These are phyloP conservation scores for Prunella vulgaris DNA, from an alignment of 257 asterid species.

Conservation along the genomic window DNA sequence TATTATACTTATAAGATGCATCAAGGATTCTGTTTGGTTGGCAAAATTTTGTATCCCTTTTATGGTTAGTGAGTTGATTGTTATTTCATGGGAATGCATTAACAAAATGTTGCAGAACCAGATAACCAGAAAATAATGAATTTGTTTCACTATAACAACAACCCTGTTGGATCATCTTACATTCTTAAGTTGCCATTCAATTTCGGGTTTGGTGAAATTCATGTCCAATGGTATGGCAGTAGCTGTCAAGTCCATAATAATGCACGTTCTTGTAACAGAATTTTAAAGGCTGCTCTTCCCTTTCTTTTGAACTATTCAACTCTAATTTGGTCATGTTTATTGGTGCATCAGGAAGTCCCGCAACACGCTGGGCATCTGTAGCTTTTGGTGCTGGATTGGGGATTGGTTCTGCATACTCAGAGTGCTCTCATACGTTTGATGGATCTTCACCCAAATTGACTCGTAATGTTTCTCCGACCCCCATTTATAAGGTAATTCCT, in stretches of 20 bases:
- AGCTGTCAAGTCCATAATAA: background rate
- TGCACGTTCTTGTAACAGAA: background rate
- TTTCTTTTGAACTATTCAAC: background rate
- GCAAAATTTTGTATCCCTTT: background rate
- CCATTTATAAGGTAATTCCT: slow-evolving; percentile 38
- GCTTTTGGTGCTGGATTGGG: slow-evolving; percentile 87
- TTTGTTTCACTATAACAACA: background rate
- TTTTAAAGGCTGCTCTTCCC: background rate
- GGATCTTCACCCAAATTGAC: slow-evolving; percentile 44
- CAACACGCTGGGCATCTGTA: slow-evolving; percentile 81
- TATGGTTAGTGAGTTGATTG: background rate
- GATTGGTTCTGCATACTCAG: slow-evolving; percentile 77
- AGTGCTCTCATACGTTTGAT: slow-evolving; percentile 58
- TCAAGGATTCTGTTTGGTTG: background rate
- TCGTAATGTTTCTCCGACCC: slow-evolving; percentile 20
- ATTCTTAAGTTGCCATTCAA: background rate
- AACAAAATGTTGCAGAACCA: background rate
- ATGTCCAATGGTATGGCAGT: background rate
- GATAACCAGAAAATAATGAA: background rate
- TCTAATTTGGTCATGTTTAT: slow-evolving; percentile 3
- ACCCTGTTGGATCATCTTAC: background rate
- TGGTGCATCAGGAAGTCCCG: slow-evolving; percentile 68
- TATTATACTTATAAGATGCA: background rate
- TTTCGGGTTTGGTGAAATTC: background rate
- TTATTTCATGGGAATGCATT: background rate